Evolutionary conservation across 2,329 filamentous ascomycete genomes (phyloP), one percentile per base, ranked within the genome.

Genomic region (Pseudogymnoascus sp.): DNA sequence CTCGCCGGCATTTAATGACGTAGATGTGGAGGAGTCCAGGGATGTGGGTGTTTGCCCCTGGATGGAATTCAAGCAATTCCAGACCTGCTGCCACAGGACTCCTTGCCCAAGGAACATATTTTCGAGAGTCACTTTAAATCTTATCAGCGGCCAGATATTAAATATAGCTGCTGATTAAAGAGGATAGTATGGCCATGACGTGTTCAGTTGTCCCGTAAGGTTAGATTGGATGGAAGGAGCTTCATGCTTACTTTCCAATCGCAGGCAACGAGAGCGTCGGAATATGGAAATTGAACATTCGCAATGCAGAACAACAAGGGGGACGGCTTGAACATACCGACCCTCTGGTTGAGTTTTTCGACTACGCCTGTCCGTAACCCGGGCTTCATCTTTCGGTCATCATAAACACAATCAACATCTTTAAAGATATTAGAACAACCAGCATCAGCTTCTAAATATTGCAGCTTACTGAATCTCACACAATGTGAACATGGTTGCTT

Each of bases 401-500:
- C 74, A 57, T 76, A 76, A 8, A 75, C 63, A 54, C 75, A 76
- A 7, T 70, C 62, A 5, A 73, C 66, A 34, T 69, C 67, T 68
- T 61, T n/a, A 43, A 25, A 14, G 11, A 13, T 37, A 21, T 36
- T 36, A 36, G 19, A 23, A 14, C 6, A 28, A 36, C 31, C 8
- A 6, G 16, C 28, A 19, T 13, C 10, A 23, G 48, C 16, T 37
- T 28, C 25, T 45, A 19, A 60, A 43, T 37, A 25, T 62, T 16
- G 37, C 7, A 37, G 68, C 69, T 67, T 62, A 72, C 70, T 73
- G 65, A 73, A 74, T 37, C 72, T 68, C 2, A 73, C 66, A 61
- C 78, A 80, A 61, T 78, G 75, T 0, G 77, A 75, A 65, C 79
- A 80, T 6, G 79, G 78, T 60, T 78, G 75, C 28, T 73, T 69